phyloP scores from a whole-genome alignment of 2,329 filamentous ascomycete species.

The Penicillium sp. region DNA sequence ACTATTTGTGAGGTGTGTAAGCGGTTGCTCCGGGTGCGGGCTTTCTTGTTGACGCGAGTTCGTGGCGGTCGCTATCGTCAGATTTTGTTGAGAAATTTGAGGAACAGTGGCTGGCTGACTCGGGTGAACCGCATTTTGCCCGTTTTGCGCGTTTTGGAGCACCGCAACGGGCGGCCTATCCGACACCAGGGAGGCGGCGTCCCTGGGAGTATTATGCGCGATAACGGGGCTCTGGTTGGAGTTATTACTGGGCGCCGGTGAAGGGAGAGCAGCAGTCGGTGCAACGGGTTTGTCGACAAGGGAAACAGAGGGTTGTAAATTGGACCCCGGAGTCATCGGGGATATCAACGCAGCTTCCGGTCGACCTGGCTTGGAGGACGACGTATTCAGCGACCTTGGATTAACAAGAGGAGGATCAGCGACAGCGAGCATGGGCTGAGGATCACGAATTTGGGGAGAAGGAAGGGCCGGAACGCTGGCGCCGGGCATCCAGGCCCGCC shows the following conservation, averaged over 20 bases:
- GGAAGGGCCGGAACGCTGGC: neutral
- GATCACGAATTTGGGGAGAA: neutral
- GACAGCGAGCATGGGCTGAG: neutral
- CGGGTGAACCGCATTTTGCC: neutral
- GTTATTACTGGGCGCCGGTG: constrained; percentile 28
- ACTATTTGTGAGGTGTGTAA: neutral
- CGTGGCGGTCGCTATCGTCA: neutral
- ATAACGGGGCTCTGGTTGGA: constrained; percentile 25
- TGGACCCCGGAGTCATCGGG: constrained; percentile 18
- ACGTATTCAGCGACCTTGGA: neutral
- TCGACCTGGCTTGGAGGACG: neutral
- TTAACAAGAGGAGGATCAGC: neutral
- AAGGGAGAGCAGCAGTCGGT: constrained; percentile 22
- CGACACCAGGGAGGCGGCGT: neutral
- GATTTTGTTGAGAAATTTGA: neutral
- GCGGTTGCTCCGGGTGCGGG: neutral
- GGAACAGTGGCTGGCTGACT: neutral
- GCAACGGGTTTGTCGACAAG: constrained; percentile 7
- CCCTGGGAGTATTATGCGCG: constrained; percentile 1
- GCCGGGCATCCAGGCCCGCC: constrained; percentile 38
- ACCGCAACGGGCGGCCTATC: neutral
- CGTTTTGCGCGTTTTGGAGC: neutral
- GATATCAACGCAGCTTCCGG: constrained; percentile 14
- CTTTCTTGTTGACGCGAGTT: neutral
- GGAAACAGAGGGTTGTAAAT: constrained; percentile 3